Base-by-base conservation (phyloP, 164 flowering plant species). In the Magnolia changhungtana region DNA sequence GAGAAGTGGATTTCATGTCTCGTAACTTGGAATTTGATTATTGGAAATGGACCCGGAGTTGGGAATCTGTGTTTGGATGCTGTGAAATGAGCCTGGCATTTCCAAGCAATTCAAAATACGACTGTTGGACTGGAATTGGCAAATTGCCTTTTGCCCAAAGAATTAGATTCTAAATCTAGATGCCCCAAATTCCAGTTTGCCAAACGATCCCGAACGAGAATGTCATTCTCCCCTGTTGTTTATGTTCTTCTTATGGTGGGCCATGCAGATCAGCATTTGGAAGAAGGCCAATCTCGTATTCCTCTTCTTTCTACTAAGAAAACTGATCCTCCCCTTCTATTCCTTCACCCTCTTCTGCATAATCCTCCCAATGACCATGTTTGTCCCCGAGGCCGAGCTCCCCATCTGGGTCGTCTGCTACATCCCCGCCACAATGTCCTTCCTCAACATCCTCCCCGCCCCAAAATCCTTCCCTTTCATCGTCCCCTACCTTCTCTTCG, bases 291-390 rank as follows among this genome's bases (percentile, higher is more conserved):
- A 96, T 79, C 72, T 96, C 87, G 91, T 96, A 9, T 94, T 94
- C 81, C 97, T 96, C 45, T 96, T 96, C 88, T 96, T 96, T 83
- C 91, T 96, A 27, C 88, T 96, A 3, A 83, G 99, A 75, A 96
- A 96, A 80, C 85, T 96, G 16, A 90, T 96, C 8, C 79, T 96
- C 10, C 99, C 99, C 31, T 96, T 96, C 80, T 96, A 96, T 82
- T 96, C 99, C 0, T 96, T 96, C 84, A 96, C 98, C 24, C 94
- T 96, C 20, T 96, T 96, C 81, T 96, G 99, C 81, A 88, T 96
- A 69, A 91, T 96, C 77, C 95, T 96, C 50, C 99, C 99, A 1
- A 92, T 92, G 97, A 96, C 99, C 64, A 96, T 96, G 99, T 96
- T 96, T 66, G 78, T 96, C 4, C 99, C 99, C 0, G 99, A 96